Base-by-base conservation (phyloP, 257 asterid species). In the Solanum okadae region DNA sequence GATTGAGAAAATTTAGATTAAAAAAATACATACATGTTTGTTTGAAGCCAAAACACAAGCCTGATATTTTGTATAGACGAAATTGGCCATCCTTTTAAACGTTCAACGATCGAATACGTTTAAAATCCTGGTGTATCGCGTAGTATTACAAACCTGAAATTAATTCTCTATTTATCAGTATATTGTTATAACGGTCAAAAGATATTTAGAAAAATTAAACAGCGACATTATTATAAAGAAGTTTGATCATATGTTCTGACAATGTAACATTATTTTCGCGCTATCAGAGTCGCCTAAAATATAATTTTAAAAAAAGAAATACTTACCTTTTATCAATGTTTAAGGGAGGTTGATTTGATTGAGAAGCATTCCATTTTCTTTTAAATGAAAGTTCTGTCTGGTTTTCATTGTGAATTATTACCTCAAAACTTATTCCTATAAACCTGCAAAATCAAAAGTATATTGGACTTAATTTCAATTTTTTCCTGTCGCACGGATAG, bases 371-470 rank as follows among this genome's bases (percentile, higher is more conserved):
- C 95, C 95, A 93, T 27, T 33, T 90, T 25, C 87, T 89, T 18
- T 89, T 90, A 88, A 95, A 95, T 84, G 97, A 93, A 67, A 95
- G 89, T 89, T 95, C 95, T 15, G 86, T 84, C 82, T 91, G 93
- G 27, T 92, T 88, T 20, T 59, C 61, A 52, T 61, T 92, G 77
- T 93, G 88, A 70, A 61, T 70, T 42, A 93, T 84, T 6, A 94
- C 79, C 83, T 91, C 89, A 87, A 87, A 94, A 27, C 90, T 88
- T 65, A 93, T 90, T 25, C 96, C 96, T 22, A 8, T 1, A 18
- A 95, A 88, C 82, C 98, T 95, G 90, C 42, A 81, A 16, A 79
- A 23, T 4, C 5, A 59, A 81, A 81, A 44, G 0, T n/a, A 68
- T 40, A 13, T 38, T 77, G 84, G 37, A 78, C n/a, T 40, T 77